Evolutionary conservation across 2,329 filamentous ascomycete genomes (phyloP), one percentile per base, ranked within the genome.

Genomic region (Stagonosporopsis tanaceti): DNA sequence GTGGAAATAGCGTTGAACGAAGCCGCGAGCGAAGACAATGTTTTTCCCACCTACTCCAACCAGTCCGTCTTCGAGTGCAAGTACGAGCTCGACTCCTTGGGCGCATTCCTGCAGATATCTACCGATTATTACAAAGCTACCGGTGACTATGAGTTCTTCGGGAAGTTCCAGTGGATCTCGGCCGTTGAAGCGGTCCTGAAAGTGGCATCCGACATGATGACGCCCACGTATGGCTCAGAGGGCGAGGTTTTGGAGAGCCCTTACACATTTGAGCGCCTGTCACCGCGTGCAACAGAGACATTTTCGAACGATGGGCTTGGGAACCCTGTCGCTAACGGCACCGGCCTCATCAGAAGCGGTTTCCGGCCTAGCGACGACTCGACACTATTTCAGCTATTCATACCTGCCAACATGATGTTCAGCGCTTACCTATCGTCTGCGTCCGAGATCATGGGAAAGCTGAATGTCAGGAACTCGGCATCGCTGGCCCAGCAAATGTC

Each of bases 381-480:
- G 0, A 82, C 80, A 6, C 82, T 82, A 46, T 83, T 76, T 60
- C 80, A 83, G 61, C 71, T 81, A 47, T 79, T 80, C 67, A 79
- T 83, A 22, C 81, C 81, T 0, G 73, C 78, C 50, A 84, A 83
- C 52, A 92, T 92, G 89, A 91, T 92, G 89, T 88, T 92, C 63
- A 82, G 87, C 30, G 78, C 83, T 22, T 90, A 87, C 65, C 81
- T 93, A 3, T 77, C 78, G 11, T 78, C 81, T 0, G 78, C 83
- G 0, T 79, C 81, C 15, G 71, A 78, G 6, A 86, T 88, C 65
- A 84, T 86, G 79, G 76, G 73, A 32, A 75, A 77, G 47, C 74
- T 87, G 34, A 74, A 78, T 74, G 61, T 48, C 2, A 35, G 47
- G 14, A 82, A 66, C 68, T 81, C 70, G 56, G 75, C 62, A 79